These are phyloP conservation scores for Geotrichum candidum DNA, from an alignment of 1,139 yeast genomes.

Conservation along the genomic window DNA sequence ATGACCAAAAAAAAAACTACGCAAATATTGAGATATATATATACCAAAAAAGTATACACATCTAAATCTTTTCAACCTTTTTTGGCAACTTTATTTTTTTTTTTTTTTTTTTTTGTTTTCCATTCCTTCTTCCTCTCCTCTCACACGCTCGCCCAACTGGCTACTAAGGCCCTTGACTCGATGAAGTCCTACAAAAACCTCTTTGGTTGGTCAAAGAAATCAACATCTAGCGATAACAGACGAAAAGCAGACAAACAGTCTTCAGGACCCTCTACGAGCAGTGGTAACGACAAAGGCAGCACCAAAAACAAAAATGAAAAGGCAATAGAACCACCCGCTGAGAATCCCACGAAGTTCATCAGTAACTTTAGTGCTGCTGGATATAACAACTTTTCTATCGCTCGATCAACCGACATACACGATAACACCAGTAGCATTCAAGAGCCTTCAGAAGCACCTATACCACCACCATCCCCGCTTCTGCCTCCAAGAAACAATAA, in stretches of 20 bases:
- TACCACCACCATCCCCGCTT: neutral
- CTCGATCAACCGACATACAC: neutral
- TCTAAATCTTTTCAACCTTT: neutral
- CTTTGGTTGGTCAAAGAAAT: neutral
- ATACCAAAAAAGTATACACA: too few relatives aligned
- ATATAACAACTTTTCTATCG: neutral
- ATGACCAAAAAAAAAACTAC: neutral
- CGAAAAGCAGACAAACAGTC: neutral
- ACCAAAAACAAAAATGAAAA: neutral
- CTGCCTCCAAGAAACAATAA: neutral
- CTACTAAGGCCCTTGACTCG: neutral
- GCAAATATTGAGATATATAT: neutral
- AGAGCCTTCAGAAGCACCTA: neutral
- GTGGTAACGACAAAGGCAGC: too few relatives aligned
- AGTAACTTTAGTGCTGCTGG: neutral
- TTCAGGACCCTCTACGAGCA: neutral
- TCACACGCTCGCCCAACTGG: neutral
- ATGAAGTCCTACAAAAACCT: conserved; percentile 1
- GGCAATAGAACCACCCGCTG: neutral
- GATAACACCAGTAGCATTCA: neutral
- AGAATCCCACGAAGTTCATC: neutral
- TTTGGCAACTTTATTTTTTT: neutral
- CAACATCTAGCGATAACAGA: neutral
- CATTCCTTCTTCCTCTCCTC: neutral
- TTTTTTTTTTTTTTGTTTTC: neutral